These are phyloP conservation scores for Aciculosporium take DNA, from an alignment of 2,329 filamentous ascomycete species.

Conservation along the genomic window DNA sequence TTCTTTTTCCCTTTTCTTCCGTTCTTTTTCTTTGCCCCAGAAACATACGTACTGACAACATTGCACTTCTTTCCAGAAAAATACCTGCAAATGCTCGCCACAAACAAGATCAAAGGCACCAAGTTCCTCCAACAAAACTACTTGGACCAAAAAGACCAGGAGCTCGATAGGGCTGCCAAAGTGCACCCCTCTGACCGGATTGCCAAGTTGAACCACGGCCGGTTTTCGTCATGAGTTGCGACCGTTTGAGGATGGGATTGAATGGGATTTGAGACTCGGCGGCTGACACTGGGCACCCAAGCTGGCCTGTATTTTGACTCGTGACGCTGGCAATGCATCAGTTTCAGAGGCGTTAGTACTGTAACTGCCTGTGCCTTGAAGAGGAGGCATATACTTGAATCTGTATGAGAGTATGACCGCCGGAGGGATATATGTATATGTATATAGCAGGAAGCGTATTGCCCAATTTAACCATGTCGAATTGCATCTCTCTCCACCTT, in stretches of 20 bases:
- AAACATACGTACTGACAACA: neutral
- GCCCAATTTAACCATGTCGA: no score
- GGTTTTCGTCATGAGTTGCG: constrained; percentile 17
- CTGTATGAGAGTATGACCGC: neutral
- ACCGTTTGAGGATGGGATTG: neutral
- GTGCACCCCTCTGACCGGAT: constrained; percentile 26
- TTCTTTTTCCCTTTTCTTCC: no score
- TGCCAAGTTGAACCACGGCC: constrained; percentile 22
- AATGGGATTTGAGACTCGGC: neutral
- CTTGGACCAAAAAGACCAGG: constrained; percentile 36
- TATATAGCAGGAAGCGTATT: constrained; percentile 13
- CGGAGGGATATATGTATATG: neutral
- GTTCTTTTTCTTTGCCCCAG: neutral
- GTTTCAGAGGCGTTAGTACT: neutral
- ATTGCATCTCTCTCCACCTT: no score
- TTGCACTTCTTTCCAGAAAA: constrained; percentile 40
- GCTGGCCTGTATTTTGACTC: no score
- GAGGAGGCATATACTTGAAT: neutral
- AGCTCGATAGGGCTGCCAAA: constrained; percentile 23
- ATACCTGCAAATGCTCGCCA: constrained; percentile 64
- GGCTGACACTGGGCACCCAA: neutral
- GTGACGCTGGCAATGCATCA: no score
- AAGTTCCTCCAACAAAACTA: constrained; percentile 72
- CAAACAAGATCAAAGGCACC: constrained; percentile 65
- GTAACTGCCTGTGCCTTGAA: no score